A percentile compares a stretch with the other conserved stretches of the same genome.
Conservation (phyloP, 2,329 filamentous ascomycete genomes). For the Fusarium transvaalense region DNA sequence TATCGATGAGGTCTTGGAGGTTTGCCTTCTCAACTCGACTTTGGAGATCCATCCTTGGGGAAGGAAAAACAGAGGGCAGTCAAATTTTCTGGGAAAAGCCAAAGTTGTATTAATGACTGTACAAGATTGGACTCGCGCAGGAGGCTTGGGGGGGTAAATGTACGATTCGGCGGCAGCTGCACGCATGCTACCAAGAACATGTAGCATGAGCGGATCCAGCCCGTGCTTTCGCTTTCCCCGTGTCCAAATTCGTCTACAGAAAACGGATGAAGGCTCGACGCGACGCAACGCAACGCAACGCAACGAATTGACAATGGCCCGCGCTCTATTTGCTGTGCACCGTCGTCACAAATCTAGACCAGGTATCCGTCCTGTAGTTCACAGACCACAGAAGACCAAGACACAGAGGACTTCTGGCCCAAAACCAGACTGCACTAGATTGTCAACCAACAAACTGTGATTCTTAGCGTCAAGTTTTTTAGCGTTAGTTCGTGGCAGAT, state of each 20-base stretch:
- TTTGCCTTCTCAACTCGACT: constrained; percentile 43
- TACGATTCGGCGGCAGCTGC: constrained; percentile 36
- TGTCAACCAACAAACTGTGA: constrained; percentile 28
- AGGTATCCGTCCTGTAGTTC: too few species aligned
- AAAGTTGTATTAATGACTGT: constrained; percentile 16
- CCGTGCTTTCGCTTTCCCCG: constrained; percentile 41
- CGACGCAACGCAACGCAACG: constrained; percentile 19
- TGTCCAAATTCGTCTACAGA: constrained; percentile 28
- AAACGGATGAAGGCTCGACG: constrained; percentile 35
- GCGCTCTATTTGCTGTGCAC: constrained; percentile 35
- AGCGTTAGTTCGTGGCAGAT: constrained; percentile 18
- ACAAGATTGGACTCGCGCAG: constrained; percentile 13
- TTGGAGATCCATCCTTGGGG: constrained; percentile 44
- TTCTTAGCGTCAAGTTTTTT: constrained; percentile 31
- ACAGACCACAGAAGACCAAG: constrained; percentile 10
- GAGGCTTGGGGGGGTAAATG: constrained; percentile 37
- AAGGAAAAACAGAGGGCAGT: constrained; percentile 18
- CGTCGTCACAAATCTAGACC: constrained; percentile 34
- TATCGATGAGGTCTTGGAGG: constrained; percentile 45
- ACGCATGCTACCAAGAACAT: constrained; percentile 20
- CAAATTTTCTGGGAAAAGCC: constrained; percentile 24
- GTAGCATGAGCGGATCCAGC: constrained; percentile 34
- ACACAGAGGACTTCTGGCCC: constrained; percentile 32
- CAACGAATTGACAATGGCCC: constrained; percentile 25
- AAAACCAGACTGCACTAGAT: constrained; percentile 26